phyloP scores from a whole-genome alignment of 23 red algal species.

The Gracilaria gracilis region DNA sequence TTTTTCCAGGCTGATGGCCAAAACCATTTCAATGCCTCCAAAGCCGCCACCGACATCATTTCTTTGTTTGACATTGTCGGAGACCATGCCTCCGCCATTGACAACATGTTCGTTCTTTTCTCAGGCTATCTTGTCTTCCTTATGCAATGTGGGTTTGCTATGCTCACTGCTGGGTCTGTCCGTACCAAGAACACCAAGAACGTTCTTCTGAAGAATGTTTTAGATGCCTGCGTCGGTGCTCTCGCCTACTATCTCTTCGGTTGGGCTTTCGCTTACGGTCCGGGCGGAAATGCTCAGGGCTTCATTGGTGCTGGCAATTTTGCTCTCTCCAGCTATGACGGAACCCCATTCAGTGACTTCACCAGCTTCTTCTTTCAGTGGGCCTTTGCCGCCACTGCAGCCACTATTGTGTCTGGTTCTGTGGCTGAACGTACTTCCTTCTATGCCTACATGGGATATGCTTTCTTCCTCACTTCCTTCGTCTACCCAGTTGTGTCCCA shows the following conservation, averaged over 20 bases:
- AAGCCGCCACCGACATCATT: conserved; percentile 25
- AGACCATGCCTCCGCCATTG: conserved; percentile 67
- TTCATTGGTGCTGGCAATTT: conserved; percentile 90
- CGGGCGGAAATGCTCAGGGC: conserved; percentile 39
- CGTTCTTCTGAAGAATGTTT: conserved; percentile 80
- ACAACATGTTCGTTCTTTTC: conserved; percentile 88
- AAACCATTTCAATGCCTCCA: conserved; percentile 44
- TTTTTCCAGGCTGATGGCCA: conserved; percentile 33
- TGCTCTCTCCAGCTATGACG: conserved; percentile 65
- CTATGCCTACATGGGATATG: conserved; percentile 89
- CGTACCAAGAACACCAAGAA: conserved; percentile 95
- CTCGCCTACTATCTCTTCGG: conserved; percentile 94
- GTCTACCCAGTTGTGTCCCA: conserved; percentile 97
- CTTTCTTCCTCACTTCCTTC: conserved; percentile 88
- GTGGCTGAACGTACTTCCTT: conserved; percentile 89
- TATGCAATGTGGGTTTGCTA: conserved; percentile 92
- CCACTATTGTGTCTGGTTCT: conserved; percentile 95
- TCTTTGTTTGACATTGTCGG: conserved; percentile 49
- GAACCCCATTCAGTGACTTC: conserved; percentile 40
- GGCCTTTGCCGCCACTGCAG: conserved; percentile 92
- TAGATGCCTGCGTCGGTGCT: conserved; percentile 90
- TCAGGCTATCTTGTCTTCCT: conserved; percentile 93
- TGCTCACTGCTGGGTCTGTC: conserved; percentile 95
- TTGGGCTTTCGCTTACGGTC: conserved; percentile 92
- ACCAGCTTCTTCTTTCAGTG: conserved; percentile 87